Conservation (phyloP, 2,329 filamentous ascomycete species). For the Epichloe scottii region DNA sequence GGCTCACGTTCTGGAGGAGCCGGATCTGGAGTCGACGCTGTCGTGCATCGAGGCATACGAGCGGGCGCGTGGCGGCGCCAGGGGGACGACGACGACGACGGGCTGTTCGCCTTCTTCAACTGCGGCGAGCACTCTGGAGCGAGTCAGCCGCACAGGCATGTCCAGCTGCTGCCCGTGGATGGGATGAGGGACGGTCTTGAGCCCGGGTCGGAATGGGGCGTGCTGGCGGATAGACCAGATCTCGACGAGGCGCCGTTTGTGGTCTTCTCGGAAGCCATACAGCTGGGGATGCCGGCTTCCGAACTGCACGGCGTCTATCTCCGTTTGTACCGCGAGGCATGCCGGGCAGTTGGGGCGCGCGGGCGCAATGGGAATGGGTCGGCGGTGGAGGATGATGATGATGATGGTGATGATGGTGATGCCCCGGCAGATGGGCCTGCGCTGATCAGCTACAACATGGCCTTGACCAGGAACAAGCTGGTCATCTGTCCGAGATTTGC, state of each 20-base stretch:
- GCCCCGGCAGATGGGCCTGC: constrained; percentile 27
- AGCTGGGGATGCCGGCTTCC: constrained; percentile 18
- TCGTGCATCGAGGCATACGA: constrained; percentile 48
- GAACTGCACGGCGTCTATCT: constrained; percentile 33
- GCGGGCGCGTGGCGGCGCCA: not conserved
- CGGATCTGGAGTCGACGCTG: constrained; percentile 49
- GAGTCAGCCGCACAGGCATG: constrained; percentile 58
- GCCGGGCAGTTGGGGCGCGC: constrained; percentile 22
- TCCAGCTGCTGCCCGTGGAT: constrained; percentile 57
- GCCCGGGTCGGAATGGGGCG: constrained; percentile 27
- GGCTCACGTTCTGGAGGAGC: constrained; percentile 46
- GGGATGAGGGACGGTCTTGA: constrained; percentile 45
- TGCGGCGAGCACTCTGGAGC: constrained; percentile 56
- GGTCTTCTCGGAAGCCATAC: constrained; percentile 29
- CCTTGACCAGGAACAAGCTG: constrained; percentile 40
- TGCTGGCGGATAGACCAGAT: constrained; percentile 32
- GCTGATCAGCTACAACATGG: constrained; percentile 51
- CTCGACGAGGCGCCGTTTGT: constrained; percentile 27
- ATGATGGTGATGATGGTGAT: constrained; percentile 8
- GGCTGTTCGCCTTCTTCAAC: constrained; percentile 58
- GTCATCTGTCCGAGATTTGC: constrained; percentile 41
- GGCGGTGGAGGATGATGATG: not conserved
- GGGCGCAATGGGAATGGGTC: not conserved
- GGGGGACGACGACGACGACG: constrained; percentile 9
- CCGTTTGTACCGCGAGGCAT: constrained; percentile 33